Conservation (phyloP, 2,329 filamentous ascomycete genomes). For the Aspergillus proliferans region DNA sequence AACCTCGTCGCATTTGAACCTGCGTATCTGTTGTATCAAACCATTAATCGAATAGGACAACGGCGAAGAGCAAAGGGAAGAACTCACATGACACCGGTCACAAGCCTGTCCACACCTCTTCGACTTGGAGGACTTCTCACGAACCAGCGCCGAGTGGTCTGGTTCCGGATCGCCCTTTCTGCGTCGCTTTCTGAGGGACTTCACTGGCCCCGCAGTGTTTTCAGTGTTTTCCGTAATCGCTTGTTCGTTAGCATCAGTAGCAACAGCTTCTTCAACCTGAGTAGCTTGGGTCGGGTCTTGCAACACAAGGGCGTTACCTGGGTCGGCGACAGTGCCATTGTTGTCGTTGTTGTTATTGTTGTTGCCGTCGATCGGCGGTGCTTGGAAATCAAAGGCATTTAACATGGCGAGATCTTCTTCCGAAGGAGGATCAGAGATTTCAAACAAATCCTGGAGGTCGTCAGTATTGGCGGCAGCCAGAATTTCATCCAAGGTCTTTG, state of each 20-base stretch:
- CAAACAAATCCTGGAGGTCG: neutral
- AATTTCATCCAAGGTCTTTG: neutral
- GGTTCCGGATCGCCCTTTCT: constrained; percentile 12
- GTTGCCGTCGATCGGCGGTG: neutral
- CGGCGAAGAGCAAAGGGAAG: neutral
- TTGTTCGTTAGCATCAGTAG: neutral
- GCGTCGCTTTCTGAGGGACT: neutral
- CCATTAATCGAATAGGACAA: neutral
- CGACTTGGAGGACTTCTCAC: constrained; percentile 12
- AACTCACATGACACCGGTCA: constrained; percentile 24
- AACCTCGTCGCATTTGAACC: constrained; percentile 15
- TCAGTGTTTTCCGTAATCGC: neutral
- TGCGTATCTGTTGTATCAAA: neutral
- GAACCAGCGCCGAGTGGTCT: constrained; percentile 17
- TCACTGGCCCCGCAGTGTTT: neutral
- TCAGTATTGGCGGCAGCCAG: neutral
- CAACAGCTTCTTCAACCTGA: neutral
- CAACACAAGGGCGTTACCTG: neutral
- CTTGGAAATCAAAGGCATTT: neutral
- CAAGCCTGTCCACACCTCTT: constrained; percentile 19
- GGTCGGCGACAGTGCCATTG: neutral
- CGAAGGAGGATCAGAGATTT: no score
- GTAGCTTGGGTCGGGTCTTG: neutral
- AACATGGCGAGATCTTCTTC: no score
- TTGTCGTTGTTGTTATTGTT: neutral